Conservation (phyloP, 2,329 filamentous ascomycete genomes). For the Sclerotinia subarctica region DNA sequence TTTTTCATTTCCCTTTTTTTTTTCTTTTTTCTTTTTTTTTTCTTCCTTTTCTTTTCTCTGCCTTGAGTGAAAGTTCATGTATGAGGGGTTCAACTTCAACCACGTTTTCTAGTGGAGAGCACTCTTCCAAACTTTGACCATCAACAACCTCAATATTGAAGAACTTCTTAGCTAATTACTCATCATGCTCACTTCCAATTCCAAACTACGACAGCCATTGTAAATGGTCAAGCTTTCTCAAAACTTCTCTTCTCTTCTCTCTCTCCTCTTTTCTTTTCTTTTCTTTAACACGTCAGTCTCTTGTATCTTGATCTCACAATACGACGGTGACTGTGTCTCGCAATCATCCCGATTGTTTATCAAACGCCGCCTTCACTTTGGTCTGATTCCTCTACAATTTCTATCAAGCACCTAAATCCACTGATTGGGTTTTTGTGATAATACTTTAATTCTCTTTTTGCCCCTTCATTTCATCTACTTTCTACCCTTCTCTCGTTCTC, state of each 20-base stretch:
- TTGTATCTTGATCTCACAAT: neutral
- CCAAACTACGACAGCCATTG: neutral
- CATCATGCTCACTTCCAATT: neutral
- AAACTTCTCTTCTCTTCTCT: no score
- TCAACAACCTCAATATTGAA: no score
- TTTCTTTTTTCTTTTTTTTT: neutral
- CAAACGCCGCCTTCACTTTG: neutral
- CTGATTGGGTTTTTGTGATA: neutral
- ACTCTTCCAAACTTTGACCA: neutral
- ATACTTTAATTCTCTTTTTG: neutral
- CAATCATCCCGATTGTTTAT: neutral
- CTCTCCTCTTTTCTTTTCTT: no score
- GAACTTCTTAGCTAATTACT: neutral
- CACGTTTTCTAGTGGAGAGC: neutral
- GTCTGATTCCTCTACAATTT: neutral
- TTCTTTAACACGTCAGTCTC: neutral
- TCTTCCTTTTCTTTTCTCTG: neutral
- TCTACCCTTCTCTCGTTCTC: neutral
- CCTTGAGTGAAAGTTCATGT: neutral
- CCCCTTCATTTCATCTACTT: neutral
- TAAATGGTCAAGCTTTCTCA: neutral
- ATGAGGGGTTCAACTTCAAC: neutral
- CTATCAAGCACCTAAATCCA: neutral
- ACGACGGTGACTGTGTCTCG: neutral
- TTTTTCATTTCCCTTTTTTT: neutral